Evolutionary conservation across 306 rosid species (phyloP), one percentile per base, ranked within the genome.

Genomic region (Malus fusca): DNA sequence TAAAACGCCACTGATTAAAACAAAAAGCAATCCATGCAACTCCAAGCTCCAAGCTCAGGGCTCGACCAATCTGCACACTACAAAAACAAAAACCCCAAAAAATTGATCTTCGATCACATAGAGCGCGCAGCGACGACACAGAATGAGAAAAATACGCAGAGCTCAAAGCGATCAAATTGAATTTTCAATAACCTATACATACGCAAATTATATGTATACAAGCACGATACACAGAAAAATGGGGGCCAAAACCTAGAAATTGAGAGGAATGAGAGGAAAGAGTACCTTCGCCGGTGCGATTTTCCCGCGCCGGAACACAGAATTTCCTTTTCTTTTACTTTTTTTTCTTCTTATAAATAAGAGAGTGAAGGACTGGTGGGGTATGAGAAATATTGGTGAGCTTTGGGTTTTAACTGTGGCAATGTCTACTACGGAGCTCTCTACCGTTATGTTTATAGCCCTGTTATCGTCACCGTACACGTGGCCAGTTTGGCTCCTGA

Each of bases 231-330:
- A 63, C 46, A 55, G 17, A 78, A 56, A 83, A 73, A 51, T 52
- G 76, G 70, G 55, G 63, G 46, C 1, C 0, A 67, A 84, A 68
- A 37, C 78, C 69, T 75, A 30, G 1, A 21, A 75, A 82, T 52
- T 74, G 78, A 37, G 30, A 69, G 28, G 66, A 65, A 44, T 40
- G 76, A 65, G 18, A 64, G 19, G 66, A 67, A 22, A 21, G 48
- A 75, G 18, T 7, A 35, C 84, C 79, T 64, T 58, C 35, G 67
- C 74, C 87, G 82, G 84, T 17, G 75, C 19, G 18, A 15, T 74
- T 77, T 74, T 11, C 89, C 90, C 84, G 83, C 81, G 75, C 86
- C 86, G 80, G 86, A 72, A 77, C 81, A 48, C 80, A 42, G 42
- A 75, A 76, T 30, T 23, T 28, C 22, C 12, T 58, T 37, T 26